phyloP scores from a whole-genome alignment of 176 grass and related monocot genomes.

The Aegilops tauschii region DNA sequence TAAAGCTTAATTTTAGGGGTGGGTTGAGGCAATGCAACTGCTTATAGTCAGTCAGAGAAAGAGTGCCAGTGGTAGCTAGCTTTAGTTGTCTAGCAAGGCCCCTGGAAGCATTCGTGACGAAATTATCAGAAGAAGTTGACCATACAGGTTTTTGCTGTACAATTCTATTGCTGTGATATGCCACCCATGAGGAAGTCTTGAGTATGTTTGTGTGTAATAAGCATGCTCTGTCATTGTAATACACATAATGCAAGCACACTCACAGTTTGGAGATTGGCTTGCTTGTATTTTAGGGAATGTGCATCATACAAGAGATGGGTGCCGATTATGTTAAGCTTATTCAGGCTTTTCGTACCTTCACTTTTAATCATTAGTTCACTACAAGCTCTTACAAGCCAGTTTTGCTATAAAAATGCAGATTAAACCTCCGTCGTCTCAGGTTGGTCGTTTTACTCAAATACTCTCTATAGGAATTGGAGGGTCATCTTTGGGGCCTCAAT shows the following conservation, averaged over 20 bases:
- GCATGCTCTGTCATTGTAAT: neutral
- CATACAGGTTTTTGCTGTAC: neutral
- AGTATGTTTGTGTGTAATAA: neutral
- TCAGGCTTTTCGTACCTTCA: conserved; percentile 4
- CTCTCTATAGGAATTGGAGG: conserved; percentile 97
- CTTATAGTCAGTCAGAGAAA: neutral
- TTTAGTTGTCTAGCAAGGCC: neutral
- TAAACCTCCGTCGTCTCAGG: conserved; percentile 70
- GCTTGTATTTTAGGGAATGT: neutral
- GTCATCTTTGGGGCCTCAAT: conserved; percentile 90
- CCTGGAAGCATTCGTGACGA: neutral
- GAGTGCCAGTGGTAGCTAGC: neutral
- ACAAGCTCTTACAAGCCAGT: neutral
- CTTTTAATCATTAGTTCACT: neutral
- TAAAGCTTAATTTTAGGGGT: neutral
- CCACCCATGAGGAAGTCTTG: neutral
- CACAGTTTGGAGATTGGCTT: neutral
- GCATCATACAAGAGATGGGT: conserved; percentile 5
- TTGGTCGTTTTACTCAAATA: conserved; percentile 86
- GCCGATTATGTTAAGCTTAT: conserved; percentile 4
- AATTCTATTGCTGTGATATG: conserved; percentile 2
- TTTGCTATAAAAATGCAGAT: conserved; percentile 68
- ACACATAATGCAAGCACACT: neutral
- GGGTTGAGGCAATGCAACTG: neutral
- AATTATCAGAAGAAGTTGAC: neutral